Evolutionary conservation across 306 rosid genomes (phyloP).

Genomic region (Echinosophora koreensis): DNA sequence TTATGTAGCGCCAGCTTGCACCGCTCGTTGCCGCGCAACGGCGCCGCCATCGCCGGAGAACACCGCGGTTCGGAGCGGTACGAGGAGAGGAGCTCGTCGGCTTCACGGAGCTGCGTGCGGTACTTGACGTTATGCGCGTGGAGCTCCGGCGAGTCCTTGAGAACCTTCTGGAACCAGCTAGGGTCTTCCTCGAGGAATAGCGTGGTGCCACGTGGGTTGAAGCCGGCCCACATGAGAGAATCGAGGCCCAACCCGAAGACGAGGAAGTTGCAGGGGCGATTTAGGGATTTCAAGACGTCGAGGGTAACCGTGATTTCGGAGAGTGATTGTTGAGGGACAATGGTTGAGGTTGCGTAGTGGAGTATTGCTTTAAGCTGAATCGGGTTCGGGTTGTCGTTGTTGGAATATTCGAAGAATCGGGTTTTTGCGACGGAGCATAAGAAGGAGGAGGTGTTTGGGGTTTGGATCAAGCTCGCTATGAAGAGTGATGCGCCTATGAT

Average conservation of each 20-base stretch:
- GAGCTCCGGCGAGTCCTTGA: conserved; percentile 63
- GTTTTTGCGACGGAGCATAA: conserved; percentile 52
- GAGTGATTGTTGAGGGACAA: conserved; percentile 68
- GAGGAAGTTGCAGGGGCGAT: conserved; percentile 75
- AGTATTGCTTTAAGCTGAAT: conserved; percentile 64
- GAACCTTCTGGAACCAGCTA: conserved; percentile 74
- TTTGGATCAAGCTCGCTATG: conserved; percentile 44
- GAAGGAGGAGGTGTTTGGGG: conserved; percentile 41
- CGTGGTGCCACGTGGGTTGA: conserved; percentile 76
- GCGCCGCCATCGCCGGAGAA: conserved; percentile 49
- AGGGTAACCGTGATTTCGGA: conserved; percentile 64
- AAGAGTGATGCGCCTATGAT: conserved; percentile 59
- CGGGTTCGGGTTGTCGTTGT: not conserved
- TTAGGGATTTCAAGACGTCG: conserved; percentile 60
- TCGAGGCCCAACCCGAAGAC: conserved; percentile 84
- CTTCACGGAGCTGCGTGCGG: conserved; percentile 70
- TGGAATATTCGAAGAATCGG: not conserved
- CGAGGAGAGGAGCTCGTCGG: conserved; percentile 58
- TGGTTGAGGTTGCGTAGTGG: conserved; percentile 80
- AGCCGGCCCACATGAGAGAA: conserved; percentile 87
- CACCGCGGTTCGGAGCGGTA: conserved; percentile 63
- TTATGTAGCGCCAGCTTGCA: conserved; percentile 70
- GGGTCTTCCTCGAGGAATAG: conserved; percentile 89
- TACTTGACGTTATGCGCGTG: conserved; percentile 63
- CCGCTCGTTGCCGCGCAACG: conserved; percentile 60